Base-by-base conservation (phyloP, 192 early-diverging fungal species). In the Backusella tarrabulga region DNA sequence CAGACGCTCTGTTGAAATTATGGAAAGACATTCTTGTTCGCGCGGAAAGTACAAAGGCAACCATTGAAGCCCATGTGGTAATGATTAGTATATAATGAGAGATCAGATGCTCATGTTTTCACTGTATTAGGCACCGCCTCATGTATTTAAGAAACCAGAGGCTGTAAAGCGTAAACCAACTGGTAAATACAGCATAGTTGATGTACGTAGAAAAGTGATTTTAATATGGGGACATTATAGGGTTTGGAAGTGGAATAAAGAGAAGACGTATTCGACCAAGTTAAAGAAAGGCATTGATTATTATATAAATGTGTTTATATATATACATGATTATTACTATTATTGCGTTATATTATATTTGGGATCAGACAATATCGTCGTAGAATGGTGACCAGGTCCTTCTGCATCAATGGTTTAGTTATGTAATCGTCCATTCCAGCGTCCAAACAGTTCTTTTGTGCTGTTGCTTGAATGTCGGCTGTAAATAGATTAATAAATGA, bases 361-460 rank as follows among this genome's bases (percentile, higher is more conserved):
- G 66, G 54, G 32, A 34, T 21, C 34, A 74, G 34, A 40, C 76
- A 86, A 71, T 84, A 86, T 26, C 80, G 76, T 26, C 85, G 78
- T 11, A 86, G 77, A 74, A 86, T 79, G 0, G 68, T 75, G 19
- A 78, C 85, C 19, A 86, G 60, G 42, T 86, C 83, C 60, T 84
- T 80, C 41, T 83, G 81, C 85, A 85, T 87, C 71, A 87, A 68
- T 4, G 85, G 85, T 32, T 87, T 87, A 6, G 85, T 87, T 6
- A 86, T 73, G 72, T 87, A 85, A 23, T 81, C 81, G 54, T 87
- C 80, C 86, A 87, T 87, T 6, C 86, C 86, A 0, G 84, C 81
- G 36, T 87, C 75, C 50, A 85, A 71, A 15, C 85, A 87, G 7
- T 83, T 81, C 40, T 69, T 80, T 12, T 81, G 84, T 2, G 85